A percentile compares a stretch with the other conserved stretches of the same genome.
These are phyloP conservation scores for Malus sylvestris DNA, from an alignment of 306 rosid species.

Conservation along the genomic window DNA sequence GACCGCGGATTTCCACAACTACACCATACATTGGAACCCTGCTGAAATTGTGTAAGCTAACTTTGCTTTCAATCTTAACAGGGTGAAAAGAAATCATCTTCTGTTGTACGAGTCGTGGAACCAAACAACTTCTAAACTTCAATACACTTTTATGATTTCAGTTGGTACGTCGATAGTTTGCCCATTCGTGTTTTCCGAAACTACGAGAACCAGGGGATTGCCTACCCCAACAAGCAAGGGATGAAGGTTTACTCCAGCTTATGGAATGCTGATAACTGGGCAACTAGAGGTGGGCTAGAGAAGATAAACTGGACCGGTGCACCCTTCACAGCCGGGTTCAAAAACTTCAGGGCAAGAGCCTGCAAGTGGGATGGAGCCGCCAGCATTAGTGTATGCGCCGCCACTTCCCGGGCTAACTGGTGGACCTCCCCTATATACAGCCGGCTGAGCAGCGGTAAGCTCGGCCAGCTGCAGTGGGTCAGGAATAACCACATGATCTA, in stretches of 20 bases:
- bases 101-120: neutral
- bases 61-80: neutral
- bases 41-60: constrained; percentile 57
- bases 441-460: constrained; percentile 28
- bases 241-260: constrained; percentile 62
- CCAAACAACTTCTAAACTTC: neutral
- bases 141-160: constrained; percentile 17
- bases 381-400: constrained; percentile 54
- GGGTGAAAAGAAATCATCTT: neutral
- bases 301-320: constrained; percentile 60
- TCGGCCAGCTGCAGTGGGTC: constrained; percentile 49
- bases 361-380: constrained; percentile 57
- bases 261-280: constrained; percentile 81
- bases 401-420: constrained; percentile 46
- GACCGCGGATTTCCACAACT: constrained; percentile 71
- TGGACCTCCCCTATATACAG: constrained; percentile 49
- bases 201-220: constrained; percentile 48
- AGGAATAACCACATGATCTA: constrained; percentile 56
- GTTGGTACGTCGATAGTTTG: constrained; percentile 70
- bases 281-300: constrained; percentile 69
- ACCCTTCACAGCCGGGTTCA: constrained; percentile 56
- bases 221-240: constrained; percentile 72
- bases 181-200: constrained; percentile 75
- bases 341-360: constrained; percentile 60
- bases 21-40: constrained; percentile 93